Percentiles rank a stretch among this genome's conserved stretches.
These are phyloP conservation scores for Oryza rufipogon DNA, from an alignment of 176 grass and related monocot species.

Conservation along the genomic window DNA sequence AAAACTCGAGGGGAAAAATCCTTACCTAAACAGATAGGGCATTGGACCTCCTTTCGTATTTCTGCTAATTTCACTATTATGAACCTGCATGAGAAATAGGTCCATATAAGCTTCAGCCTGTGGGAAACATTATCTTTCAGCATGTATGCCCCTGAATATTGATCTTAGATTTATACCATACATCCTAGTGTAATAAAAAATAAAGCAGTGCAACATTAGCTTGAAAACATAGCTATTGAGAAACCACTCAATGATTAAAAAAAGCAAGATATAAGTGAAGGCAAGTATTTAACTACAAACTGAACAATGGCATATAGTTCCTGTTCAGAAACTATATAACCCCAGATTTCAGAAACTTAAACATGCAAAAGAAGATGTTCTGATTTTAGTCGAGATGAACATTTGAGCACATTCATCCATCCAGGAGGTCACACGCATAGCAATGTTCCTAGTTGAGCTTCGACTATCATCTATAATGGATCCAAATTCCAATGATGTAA, in stretches of 20 bases:
- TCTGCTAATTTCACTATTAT: constrained; percentile 65
- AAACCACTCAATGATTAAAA: neutral
- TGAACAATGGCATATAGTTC: neutral
- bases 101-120: constrained; percentile 33
- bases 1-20: constrained; percentile 4
- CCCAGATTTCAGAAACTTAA: neutral
- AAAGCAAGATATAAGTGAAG: neutral
- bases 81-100: constrained; percentile 52
- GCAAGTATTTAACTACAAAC: constrained; percentile 2
- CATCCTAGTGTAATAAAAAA: neutral
- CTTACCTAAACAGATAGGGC: constrained; percentile 80
- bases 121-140: constrained; percentile 33
- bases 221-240: neutral
- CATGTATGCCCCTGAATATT: constrained; percentile 9
- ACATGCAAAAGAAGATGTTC: neutral
- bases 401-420: neutral
- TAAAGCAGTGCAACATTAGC: neutral
- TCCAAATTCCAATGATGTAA: neutral
- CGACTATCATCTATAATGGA: neutral
- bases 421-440: neutral
- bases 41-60: constrained; percentile 69
- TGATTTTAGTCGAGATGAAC: neutral
- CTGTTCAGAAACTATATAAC: neutral
- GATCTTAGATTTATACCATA: neutral
- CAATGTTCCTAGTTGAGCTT: neutral